phyloP scores from a whole-genome alignment of 345 rosid genomes.

The Populus pruinosa region DNA sequence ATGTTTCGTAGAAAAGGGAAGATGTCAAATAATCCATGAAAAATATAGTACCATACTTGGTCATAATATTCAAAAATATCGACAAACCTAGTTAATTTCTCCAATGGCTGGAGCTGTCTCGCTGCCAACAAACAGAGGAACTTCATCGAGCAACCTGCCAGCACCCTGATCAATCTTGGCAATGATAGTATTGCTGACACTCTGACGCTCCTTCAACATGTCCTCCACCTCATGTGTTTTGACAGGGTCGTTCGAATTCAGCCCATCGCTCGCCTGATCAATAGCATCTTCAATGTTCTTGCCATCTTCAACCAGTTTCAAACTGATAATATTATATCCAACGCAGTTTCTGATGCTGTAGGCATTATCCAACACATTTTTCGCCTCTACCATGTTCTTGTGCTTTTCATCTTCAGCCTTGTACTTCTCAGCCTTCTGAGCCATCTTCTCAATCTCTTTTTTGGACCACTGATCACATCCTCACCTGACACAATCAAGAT shows the following conservation, averaged over 20 bases:
- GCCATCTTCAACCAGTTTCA: background rate
- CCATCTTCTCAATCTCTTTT: slow-evolving; percentile 29
- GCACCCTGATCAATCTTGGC: slow-evolving; percentile 7
- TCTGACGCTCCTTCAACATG: slow-evolving; percentile 9
- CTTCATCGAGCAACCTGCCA: slow-evolving; percentile 5
- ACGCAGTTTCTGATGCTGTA: background rate
- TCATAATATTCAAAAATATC: no score
- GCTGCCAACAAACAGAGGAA: slow-evolving; percentile 2
- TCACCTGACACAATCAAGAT: slow-evolving; percentile 35
- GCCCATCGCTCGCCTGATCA: slow-evolving; percentile 6
- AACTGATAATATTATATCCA: background rate
- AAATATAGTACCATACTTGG: no score
- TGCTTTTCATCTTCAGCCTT: slow-evolving; percentile 25
- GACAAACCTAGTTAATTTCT: background rate
- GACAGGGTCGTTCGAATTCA: background rate
- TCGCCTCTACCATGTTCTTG: slow-evolving; percentile 30
- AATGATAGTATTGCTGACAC: slow-evolving; percentile 10
- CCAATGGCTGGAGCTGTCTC: slow-evolving; percentile 9
- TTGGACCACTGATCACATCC: slow-evolving; percentile 30
- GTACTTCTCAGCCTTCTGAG: slow-evolving; percentile 22
- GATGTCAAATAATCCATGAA: no score
- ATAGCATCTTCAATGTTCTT: slow-evolving; percentile 13
- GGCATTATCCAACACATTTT: slow-evolving; percentile 17
- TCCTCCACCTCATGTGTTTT: background rate
- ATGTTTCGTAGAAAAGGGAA: no score